A percentile compares a stretch with the other conserved stretches of the same genome.
Evolutionary conservation across 495 filamentous ascomycete species (phyloP).

Genomic region (Thermothielavioides terrestris): DNA sequence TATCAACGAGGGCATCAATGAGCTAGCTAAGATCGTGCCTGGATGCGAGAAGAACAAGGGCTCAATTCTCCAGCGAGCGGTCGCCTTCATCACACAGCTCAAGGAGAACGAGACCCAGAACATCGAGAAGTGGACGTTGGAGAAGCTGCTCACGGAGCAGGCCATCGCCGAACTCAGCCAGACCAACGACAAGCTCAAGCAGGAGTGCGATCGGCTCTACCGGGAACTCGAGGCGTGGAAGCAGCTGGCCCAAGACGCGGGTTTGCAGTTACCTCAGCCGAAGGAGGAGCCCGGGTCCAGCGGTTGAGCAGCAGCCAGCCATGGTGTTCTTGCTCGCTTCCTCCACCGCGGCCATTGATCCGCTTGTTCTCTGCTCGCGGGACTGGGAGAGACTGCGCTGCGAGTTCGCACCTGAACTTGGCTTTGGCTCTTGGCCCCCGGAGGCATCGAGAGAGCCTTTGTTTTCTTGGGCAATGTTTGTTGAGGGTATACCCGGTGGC

Average conservation of each 20-base stretch:
- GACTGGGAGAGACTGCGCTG: too few relatives aligned
- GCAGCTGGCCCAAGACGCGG: conserved; percentile 66
- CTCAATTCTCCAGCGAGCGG: conserved; percentile 87
- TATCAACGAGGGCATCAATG: conserved; percentile 98
- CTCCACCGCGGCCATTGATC: background rate
- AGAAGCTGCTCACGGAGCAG: conserved; percentile 90
- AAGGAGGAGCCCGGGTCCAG: conserved; percentile 33
- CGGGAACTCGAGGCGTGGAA: conserved; percentile 80
- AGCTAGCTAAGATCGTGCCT: conserved; percentile 93
- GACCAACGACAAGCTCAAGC: conserved; percentile 84
- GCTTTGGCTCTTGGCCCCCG: too few relatives aligned
- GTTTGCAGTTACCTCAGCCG: conserved; percentile 43
- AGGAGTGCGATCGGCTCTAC: conserved; percentile 62
- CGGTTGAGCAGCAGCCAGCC: conserved; percentile 16
- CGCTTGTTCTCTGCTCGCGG: too few relatives aligned
- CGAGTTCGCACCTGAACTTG: too few relatives aligned
- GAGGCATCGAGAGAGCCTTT: background rate
- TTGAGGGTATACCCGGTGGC: conserved; percentile 14
- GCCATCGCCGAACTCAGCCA: conserved; percentile 83
- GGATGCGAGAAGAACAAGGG: conserved; percentile 99
- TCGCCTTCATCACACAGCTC: conserved; percentile 86
- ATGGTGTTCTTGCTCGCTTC: background rate
- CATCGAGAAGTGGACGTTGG: conserved; percentile 93
- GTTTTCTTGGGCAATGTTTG: background rate
- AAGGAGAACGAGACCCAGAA: conserved; percentile 91